Percentiles rank a stretch among this genome's conserved stretches.
Conservation (phyloP, 164 flowering plant species). For the Sextonia rubra region DNA sequence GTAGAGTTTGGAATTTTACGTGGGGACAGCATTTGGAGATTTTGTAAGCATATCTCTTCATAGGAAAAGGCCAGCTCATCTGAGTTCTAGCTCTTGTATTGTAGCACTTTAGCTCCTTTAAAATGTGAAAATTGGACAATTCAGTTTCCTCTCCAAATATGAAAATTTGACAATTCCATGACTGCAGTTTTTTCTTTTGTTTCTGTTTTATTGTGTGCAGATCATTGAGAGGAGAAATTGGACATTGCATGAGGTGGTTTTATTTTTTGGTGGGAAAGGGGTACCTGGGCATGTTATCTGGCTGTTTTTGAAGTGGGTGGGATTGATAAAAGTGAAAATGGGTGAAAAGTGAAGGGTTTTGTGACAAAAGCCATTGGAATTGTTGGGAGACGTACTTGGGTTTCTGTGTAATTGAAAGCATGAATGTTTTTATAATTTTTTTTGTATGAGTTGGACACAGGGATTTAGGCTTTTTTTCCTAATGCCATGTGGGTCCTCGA, state of each 20-base stretch:
- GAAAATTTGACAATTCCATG: neutral
- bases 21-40: too few relatives aligned
- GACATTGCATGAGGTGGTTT: neutral
- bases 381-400: neutral
- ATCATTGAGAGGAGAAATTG: neutral
- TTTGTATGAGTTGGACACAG: neutral
- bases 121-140: too few relatives aligned
- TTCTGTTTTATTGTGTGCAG: neutral
- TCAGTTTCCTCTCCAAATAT: too few relatives aligned
- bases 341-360: neutral
- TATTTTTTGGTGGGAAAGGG: neutral
- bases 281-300: neutral
- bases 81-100: too few relatives aligned
- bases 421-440: slow-evolving; percentile 8
- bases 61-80: too few relatives aligned
- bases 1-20: too few relatives aligned
- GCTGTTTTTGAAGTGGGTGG: neutral
- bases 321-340: too few relatives aligned
- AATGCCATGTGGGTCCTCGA: neutral
- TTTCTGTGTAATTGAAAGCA: neutral
- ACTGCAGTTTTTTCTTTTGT: too few relatives aligned
- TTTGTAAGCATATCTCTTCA: too few relatives aligned
- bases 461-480: slow-evolving; percentile 6
- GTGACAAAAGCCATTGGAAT: neutral
- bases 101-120: too few relatives aligned